Base-by-base conservation (phyloP, 352 stramenopile species). In the Pythium folliculosum region DNA sequence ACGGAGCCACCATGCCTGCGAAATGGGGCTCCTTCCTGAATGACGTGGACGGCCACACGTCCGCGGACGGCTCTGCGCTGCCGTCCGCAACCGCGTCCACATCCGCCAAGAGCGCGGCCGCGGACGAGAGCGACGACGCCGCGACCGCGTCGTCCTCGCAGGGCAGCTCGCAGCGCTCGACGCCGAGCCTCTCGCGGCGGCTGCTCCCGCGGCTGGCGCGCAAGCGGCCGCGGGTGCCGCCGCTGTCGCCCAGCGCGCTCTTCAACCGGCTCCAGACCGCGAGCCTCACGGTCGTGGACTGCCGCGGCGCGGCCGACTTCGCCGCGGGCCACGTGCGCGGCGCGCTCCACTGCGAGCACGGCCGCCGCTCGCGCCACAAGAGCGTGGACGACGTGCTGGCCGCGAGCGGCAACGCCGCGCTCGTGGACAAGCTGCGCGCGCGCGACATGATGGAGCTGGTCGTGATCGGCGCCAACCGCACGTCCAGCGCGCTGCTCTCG, bases 361-460 rank as follows among this genome's bases (percentile, higher is more conserved):
- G 54, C 14, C 67, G 66, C 30, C 69, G 70, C 30, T 30, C 53
- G 5, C 56, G 70, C 53, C 70, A 78, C 63, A 62, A 64, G 50
- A 80, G 67, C 1, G 81, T 92, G 35, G 77, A 91, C 30, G 81
- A 90, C 56, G 77, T 87, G 27, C 40, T 92, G 7, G 27, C 72
- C 67, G 55, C 35, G 59, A 19, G 74, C 59, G 3, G 30, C 21
- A 57, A 52, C 22, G 12, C 12, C 43, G 70, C 72, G 35, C 63
- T 88, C 35, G 51, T 62, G 5, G 67, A 73, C 22, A 90, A 89
- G 59, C 71, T 92, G 48, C 74, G 60, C 43, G 52, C 23, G 35
- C 76, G 84, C 61, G 84, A 92, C 45, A 77, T 92, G 63, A 78
- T 91, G 59, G 84, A 92, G 67, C 69, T 92, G 25, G 82, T 92